Evolutionary conservation across 768 basidiomycete genomes (phyloP).

Genomic region (Suillus brevipes): DNA sequence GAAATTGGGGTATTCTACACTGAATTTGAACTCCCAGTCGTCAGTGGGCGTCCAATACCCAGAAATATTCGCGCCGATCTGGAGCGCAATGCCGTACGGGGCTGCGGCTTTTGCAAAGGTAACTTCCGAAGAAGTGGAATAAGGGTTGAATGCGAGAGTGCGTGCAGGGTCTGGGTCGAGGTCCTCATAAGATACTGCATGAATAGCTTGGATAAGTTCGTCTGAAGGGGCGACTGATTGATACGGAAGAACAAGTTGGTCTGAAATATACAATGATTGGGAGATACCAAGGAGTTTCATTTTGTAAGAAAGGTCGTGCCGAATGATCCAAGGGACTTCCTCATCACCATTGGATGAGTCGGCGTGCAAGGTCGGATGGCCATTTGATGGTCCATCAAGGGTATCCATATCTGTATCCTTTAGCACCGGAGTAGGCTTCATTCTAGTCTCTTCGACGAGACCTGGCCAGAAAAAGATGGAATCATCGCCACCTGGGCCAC

Average conservation of each 20-base stretch:
- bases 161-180: constrained; percentile 43
- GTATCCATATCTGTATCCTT: constrained; percentile 13
- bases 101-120: constrained; percentile 54
- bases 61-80: constrained; percentile 65
- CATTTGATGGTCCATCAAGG: constrained; percentile 12
- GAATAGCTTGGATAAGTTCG: constrained; percentile 52
- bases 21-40: constrained; percentile 63
- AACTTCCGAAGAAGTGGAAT: constrained; percentile 9
- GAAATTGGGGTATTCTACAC: constrained; percentile 7
- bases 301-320: constrained; percentile 64
- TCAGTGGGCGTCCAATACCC: constrained; percentile 73
- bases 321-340: constrained; percentile 54
- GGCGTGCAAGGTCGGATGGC: constrained; percentile 8
- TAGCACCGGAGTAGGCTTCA: constrained; percentile 47
- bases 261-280: constrained; percentile 48
- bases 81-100: constrained; percentile 69
- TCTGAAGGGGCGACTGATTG: constrained; percentile 62
- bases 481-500: constrained; percentile 32
- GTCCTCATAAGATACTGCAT: constrained; percentile 41
- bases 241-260: constrained; percentile 69
- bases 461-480: constrained; percentile 76
- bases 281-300: constrained; percentile 65
- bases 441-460: constrained; percentile 55
- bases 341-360: constrained; percentile 20
- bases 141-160: constrained; percentile 54